Evolutionary conservation across 2,329 filamentous ascomycete species (phyloP).

Genomic region (Lachnellula willkommii): DNA sequence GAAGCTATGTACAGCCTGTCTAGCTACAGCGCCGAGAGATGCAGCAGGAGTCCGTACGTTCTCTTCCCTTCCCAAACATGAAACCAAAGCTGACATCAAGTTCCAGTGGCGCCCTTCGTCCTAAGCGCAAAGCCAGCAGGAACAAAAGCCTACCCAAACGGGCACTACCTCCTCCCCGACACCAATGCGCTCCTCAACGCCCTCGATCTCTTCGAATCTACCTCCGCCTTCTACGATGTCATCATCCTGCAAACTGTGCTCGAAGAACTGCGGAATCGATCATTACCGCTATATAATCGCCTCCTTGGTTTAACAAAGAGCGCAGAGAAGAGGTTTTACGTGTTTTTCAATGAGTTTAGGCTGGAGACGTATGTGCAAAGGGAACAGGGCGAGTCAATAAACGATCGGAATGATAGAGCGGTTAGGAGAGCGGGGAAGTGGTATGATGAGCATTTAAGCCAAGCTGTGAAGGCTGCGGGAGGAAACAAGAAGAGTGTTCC

Average conservation of each 20-base stretch:
- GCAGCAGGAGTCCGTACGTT: conserved; percentile 68
- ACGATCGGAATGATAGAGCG: conserved; percentile 92
- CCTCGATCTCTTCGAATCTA: conserved; percentile 95
- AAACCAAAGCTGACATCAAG: too few species aligned
- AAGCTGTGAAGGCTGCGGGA: conserved; percentile 50
- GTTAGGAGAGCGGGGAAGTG: conserved; percentile 81
- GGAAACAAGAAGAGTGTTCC: conserved; percentile 55
- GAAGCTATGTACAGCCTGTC: conserved; percentile 73
- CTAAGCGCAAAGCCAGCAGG: conserved; percentile 84
- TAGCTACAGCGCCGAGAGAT: conserved; percentile 69
- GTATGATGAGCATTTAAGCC: conserved; percentile 77
- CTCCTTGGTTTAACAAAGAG: conserved; percentile 87
- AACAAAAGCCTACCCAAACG: conserved; percentile 74
- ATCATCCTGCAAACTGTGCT: conserved; percentile 92
- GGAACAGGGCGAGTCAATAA: conserved; percentile 76
- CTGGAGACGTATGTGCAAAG: conserved; percentile 82
- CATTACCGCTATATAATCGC: conserved; percentile 89
- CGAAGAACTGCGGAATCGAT: conserved; percentile 91
- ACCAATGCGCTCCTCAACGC: conserved; percentile 93
- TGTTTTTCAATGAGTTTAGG: conserved; percentile 98
- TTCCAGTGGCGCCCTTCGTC: conserved; percentile 69
- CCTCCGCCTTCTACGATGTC: conserved; percentile 91
- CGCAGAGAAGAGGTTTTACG: conserved; percentile 94
- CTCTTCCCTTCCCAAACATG: background rate
- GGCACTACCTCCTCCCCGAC: conserved; percentile 92